Percentiles rank a stretch among this genome's conserved stretches.
phyloP scores from a whole-genome alignment of 2,329 filamentous ascomycete genomes.

The Neonectria ditissima region DNA sequence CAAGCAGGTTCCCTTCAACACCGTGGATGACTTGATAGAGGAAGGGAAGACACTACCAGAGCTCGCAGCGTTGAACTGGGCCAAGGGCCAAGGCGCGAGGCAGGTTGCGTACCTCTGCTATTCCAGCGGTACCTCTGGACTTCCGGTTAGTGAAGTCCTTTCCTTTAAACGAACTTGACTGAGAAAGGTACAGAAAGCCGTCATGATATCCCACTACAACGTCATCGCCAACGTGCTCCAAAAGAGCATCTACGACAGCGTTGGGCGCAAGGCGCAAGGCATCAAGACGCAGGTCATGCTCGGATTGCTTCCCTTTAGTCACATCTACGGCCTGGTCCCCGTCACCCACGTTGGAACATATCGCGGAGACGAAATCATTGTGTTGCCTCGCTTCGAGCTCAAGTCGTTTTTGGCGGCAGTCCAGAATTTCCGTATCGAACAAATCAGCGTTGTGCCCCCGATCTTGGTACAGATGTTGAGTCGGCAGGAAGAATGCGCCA shows the following conservation, averaged over 20 bases:
- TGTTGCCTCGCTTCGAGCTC: conserved; percentile 82
- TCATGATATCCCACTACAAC: conserved; percentile 85
- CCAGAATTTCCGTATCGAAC: conserved; percentile 74
- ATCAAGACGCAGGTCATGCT: conserved; percentile 62
- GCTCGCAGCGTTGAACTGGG: conserved; percentile 68
- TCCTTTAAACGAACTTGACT: conserved; percentile 4
- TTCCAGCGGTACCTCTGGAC: conserved; percentile 81
- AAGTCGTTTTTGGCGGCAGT: conserved; percentile 71
- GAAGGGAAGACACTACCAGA: conserved; percentile 66
- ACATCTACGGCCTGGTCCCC: conserved; percentile 83
- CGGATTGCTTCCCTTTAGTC: conserved; percentile 80
- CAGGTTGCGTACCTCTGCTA: conserved; percentile 83
- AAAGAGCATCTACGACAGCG: conserved; percentile 58
- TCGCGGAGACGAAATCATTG: conserved; percentile 78
- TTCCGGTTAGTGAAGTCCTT: conserved; percentile 66
- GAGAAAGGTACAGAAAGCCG: conserved; percentile 71
- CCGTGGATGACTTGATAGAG: conserved; percentile 72
- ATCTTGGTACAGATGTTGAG: conserved; percentile 80
- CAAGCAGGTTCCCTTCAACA: conserved; percentile 64
- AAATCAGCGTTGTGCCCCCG: conserved; percentile 78
- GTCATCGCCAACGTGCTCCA: conserved; percentile 82
- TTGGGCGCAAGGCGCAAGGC: conserved; percentile 49
- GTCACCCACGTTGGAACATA: conserved; percentile 75
- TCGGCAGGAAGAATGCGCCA: conserved; percentile 65
- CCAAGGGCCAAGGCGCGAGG: conserved; percentile 72